Conservation (phyloP, 768 basidiomycete species). For the Mycena rosella region DNA sequence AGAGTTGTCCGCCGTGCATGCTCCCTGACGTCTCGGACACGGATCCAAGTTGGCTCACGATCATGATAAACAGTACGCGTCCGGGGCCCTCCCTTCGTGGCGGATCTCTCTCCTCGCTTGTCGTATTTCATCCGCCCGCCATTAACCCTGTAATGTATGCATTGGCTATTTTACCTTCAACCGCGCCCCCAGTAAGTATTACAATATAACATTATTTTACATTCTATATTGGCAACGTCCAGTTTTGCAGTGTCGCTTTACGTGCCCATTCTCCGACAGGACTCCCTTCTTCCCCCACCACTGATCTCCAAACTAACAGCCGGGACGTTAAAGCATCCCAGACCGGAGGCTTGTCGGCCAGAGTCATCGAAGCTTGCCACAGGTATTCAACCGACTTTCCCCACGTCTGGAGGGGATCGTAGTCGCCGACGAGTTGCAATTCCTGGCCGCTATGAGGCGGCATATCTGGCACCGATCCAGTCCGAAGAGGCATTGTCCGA, state of each 20-base stretch:
- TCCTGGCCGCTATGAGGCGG: conserved; percentile 52
- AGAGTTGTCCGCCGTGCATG: too few species aligned
- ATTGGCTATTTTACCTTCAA: too few species aligned
- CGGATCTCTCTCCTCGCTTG: too few species aligned
- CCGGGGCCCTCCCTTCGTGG: too few species aligned
- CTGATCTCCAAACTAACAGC: conserved; percentile 67
- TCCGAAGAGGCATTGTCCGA: neutral
- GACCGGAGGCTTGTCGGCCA: conserved; percentile 42
- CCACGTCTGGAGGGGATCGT: conserved; percentile 57
- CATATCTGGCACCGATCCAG: conserved; percentile 28
- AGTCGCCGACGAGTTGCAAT: conserved; percentile 48
- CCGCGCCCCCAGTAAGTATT: too few species aligned
- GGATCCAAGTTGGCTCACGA: too few species aligned
- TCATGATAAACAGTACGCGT: too few species aligned
- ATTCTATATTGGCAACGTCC: neutral
- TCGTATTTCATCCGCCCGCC: too few species aligned
- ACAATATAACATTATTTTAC: neutral
- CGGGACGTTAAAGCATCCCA: conserved; percentile 70
- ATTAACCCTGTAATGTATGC: too few species aligned
- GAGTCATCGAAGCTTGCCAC: conserved; percentile 65
- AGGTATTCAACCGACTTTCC: conserved; percentile 66
- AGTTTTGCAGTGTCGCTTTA: conserved; percentile 44
- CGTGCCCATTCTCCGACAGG: conserved; percentile 71
- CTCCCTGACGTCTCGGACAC: too few species aligned
- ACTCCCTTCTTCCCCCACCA: conserved; percentile 54